A percentile compares a stretch with the other conserved stretches of the same genome.
Evolutionary conservation across 164 flowering plant species (phyloP).

Genomic region (Sextonia rubra): DNA sequence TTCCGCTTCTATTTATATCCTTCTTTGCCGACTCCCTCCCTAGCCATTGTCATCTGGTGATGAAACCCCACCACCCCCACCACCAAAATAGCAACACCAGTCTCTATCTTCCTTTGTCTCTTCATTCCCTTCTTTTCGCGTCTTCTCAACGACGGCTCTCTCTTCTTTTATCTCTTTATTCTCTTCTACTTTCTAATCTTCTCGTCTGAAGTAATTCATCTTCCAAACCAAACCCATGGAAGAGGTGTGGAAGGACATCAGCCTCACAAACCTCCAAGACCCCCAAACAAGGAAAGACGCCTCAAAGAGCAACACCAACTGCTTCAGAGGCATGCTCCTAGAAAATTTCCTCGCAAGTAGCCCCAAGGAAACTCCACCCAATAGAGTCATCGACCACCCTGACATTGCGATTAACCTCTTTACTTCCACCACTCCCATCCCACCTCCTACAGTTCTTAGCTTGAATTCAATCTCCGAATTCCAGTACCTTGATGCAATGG

Average conservation of each 20-base stretch:
- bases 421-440: slow-evolving; percentile 1
- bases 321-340: slow-evolving; percentile 12
- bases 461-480: slow-evolving; percentile 26
- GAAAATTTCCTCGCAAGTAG: slow-evolving; percentile 28
- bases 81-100: background rate
- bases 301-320: background rate
- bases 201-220: background rate
- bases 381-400: background rate
- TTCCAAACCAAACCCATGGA: slow-evolving; percentile 40
- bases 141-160: background rate
- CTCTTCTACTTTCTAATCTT: slow-evolving; percentile 7
- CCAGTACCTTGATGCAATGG: slow-evolving; percentile 14
- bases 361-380: slow-evolving; percentile 19
- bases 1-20: background rate
- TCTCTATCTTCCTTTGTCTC: slow-evolving; percentile 1
- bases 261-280: slow-evolving; percentile 21
- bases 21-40: background rate
- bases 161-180: slow-evolving; percentile 7
- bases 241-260: slow-evolving; percentile 58
- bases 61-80: background rate
- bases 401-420: background rate
- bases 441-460: slow-evolving; percentile 22
- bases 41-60: slow-evolving; percentile 18
- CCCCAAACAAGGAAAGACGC: slow-evolving; percentile 10
- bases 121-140: slow-evolving; percentile 10